Conservation (phyloP, 371 early-diverging fungal species). For the Apophysomyces trapeziformis region DNA sequence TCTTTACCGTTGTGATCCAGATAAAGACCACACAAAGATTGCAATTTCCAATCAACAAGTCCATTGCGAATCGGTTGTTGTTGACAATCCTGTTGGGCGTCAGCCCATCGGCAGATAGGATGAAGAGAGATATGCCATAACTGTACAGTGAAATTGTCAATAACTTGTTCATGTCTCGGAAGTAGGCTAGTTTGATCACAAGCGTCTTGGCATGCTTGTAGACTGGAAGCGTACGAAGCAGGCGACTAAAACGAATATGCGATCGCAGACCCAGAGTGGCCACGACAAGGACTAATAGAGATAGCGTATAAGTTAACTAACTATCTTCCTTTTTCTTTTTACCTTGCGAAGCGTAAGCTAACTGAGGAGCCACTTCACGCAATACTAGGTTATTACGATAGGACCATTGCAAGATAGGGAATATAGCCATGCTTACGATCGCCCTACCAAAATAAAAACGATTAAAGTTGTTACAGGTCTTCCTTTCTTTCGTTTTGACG, state of each 20-base stretch:
- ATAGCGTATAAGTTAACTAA: not conserved
- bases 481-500: not conserved
- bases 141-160: slow-evolving; percentile 36
- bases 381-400: slow-evolving; percentile 28
- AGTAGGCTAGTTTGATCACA: slow-evolving; percentile 47
- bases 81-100: slow-evolving; percentile 25
- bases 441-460: slow-evolving; percentile 33
- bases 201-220: slow-evolving; percentile 6
- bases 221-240: slow-evolving; percentile 15
- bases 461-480: not conserved
- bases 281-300: slow-evolving; percentile 36
- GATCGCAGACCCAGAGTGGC: slow-evolving; percentile 45
- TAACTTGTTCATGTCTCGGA: slow-evolving; percentile 55
- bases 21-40: slow-evolving; percentile 34
- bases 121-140: slow-evolving; percentile 33
- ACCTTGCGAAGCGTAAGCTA: slow-evolving; percentile 52
- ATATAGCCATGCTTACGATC: slow-evolving; percentile 41
- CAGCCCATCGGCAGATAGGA: slow-evolving; percentile 49
- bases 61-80: slow-evolving; percentile 44
- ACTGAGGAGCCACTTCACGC: slow-evolving; percentile 48
- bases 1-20: slow-evolving; percentile 43
- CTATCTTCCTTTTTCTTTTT: not conserved
- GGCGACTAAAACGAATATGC: slow-evolving; percentile 40
- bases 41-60: slow-evolving; percentile 40
- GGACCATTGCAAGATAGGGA: slow-evolving; percentile 51